Conservation (phyloP, 139 green algal species). For the Raphidocelis subcapitata region DNA sequence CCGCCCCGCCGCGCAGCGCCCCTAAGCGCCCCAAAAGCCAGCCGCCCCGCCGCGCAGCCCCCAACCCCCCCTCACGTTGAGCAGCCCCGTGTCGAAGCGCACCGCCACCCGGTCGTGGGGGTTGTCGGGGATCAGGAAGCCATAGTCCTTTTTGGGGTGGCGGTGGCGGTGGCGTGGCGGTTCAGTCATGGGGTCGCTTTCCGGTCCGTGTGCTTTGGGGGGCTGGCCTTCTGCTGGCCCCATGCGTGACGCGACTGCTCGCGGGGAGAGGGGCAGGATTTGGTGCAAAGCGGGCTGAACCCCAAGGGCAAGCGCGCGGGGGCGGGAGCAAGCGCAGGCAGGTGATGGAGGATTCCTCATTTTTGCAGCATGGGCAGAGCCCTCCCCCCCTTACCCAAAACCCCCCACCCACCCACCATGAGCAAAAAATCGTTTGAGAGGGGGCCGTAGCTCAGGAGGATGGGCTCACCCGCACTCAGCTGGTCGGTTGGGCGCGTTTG, state of each 20-base stretch:
- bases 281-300: no score
- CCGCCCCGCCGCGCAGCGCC: not conserved
- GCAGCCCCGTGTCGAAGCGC: conserved; percentile 61
- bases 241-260: no score
- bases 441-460: conserved; percentile 79
- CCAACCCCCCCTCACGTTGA: conserved; percentile 43
- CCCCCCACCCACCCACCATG: conserved; percentile 28
- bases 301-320: no score
- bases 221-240: no score
- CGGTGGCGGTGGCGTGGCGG: no score
- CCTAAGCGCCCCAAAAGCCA: not conserved
- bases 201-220: no score
- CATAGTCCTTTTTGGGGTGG: no score
- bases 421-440: conserved; percentile 89
- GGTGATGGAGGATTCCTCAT: no score
- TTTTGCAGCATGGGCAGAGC: conserved; percentile 13
- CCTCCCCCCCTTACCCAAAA: no score
- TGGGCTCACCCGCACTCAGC: conserved; percentile 47
- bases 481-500: not conserved
- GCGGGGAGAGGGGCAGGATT: no score
- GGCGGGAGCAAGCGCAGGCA: no score
- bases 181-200: no score
- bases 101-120: conserved; percentile 77
- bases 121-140: conserved; percentile 80
- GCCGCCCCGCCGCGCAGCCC: not conserved